A percentile compares a stretch with the other conserved stretches of the same genome.
These are phyloP conservation scores for Sordariomycetes sp. DNA, from an alignment of 2,329 filamentous ascomycete genomes.

Conservation along the genomic window DNA sequence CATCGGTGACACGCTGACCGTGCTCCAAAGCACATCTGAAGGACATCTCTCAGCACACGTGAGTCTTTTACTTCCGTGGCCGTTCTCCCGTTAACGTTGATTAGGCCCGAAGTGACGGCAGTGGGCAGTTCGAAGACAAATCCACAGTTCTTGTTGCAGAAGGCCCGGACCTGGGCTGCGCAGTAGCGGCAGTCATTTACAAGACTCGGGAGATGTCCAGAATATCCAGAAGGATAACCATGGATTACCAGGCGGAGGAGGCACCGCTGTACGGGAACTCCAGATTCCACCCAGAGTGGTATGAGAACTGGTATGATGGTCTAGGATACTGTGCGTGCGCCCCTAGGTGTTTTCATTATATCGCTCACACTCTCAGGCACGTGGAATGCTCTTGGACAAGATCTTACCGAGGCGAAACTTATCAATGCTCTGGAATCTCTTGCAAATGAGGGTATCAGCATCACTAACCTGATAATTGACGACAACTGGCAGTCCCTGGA, in stretches of 20 bases:
- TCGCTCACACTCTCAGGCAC: slow-evolving; percentile 43
- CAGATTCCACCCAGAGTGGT: no score
- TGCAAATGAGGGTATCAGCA: slow-evolving; percentile 60
- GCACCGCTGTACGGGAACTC: slow-evolving; percentile 56
- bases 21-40: slow-evolving; percentile 55
- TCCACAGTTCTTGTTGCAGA: slow-evolving; percentile 62
- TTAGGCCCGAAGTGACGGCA: slow-evolving; percentile 58
- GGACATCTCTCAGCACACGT: slow-evolving; percentile 62
- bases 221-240: slow-evolving; percentile 27
- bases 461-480: slow-evolving; percentile 87
- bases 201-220: slow-evolving; percentile 50
- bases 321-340: slow-evolving; percentile 67
- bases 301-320: slow-evolving; percentile 88
- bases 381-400: slow-evolving; percentile 87
- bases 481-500: slow-evolving; percentile 89
- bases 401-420: slow-evolving; percentile 73
- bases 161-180: slow-evolving; percentile 63
- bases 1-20: slow-evolving; percentile 57
- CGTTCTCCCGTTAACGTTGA: slow-evolving; percentile 6
- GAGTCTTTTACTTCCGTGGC: slow-evolving; percentile 16
- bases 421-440: slow-evolving; percentile 65
- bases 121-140: slow-evolving; percentile 29
- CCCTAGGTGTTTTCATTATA: not conserved
- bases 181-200: slow-evolving; percentile 76
- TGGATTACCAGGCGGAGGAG: slow-evolving; percentile 34